phyloP scores from a whole-genome alignment of 129 eudicot genomes.

The Logfia minima region DNA sequence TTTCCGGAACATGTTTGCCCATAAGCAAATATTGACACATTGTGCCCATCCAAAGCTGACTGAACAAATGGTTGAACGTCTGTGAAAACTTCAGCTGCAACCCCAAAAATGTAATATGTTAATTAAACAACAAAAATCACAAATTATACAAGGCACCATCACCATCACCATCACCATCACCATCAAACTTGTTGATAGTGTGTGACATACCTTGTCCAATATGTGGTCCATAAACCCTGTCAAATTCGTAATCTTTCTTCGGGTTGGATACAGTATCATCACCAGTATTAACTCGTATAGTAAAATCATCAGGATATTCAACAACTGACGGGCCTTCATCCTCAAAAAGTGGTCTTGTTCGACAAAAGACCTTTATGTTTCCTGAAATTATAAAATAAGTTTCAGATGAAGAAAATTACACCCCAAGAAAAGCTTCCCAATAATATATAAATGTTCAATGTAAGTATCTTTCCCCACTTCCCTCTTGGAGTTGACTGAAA shows the following conservation, averaged over 20 bases:
- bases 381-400: conserved; percentile 48
- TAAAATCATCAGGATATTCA: conserved; percentile 87
- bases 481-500: conserved; percentile 1
- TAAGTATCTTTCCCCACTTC: neutral
- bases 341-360: conserved; percentile 94
- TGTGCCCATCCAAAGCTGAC: conserved; percentile 98
- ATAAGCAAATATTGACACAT: conserved; percentile 87
- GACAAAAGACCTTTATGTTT: conserved; percentile 85
- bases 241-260: conserved; percentile 96
- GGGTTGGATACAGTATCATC: conserved; percentile 78
- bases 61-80: conserved; percentile 99
- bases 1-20: conserved; percentile 93
- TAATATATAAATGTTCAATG: neutral
- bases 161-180: conserved; percentile 19
- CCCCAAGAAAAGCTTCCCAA: conserved; percentile 13
- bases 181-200: conserved; percentile 4
- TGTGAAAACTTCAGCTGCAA: conserved; percentile 88
- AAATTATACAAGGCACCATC: conserved; percentile 6
- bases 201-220: conserved; percentile 79
- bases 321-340: conserved; percentile 88
- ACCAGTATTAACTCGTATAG: conserved; percentile 72
- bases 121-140: conserved; percentile 18
- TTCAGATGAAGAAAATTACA: conserved; percentile 2
- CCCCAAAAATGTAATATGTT: conserved; percentile 17
- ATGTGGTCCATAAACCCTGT: conserved; percentile 98